These are phyloP conservation scores for Puccinia brachypodii DNA, from an alignment of 1,284 basidiomycete genomes.

Conservation along the genomic window DNA sequence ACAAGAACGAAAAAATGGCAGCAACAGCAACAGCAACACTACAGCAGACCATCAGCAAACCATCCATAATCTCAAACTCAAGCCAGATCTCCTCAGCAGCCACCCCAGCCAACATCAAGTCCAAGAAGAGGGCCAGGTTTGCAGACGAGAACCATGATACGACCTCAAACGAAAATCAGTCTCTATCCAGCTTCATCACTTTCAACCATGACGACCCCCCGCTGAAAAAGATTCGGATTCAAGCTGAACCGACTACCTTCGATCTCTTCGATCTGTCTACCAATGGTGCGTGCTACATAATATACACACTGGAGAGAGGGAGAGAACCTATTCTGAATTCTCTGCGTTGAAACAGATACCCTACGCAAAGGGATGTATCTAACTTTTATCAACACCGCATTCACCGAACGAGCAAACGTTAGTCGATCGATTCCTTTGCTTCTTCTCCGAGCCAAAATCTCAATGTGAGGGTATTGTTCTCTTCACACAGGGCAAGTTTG, in stretches of 20 bases:
- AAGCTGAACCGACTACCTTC: conserved; percentile 10
- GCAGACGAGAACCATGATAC: conserved; percentile 35
- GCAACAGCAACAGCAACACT: not conserved
- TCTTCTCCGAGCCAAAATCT: not conserved
- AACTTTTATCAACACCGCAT: conserved; percentile 44
- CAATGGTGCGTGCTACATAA: not conserved
- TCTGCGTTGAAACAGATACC: not conserved
- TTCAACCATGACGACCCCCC: conserved; percentile 26
- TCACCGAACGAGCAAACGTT: conserved; percentile 38
- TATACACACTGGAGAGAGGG: not conserved
- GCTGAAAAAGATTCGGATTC: not conserved
- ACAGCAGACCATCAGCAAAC: not conserved
- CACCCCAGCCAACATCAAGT: not conserved
- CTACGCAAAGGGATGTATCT: conserved; percentile 32
- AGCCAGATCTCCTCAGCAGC: not conserved
- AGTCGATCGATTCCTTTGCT: not conserved
- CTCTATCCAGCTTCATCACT: conserved; percentile 14
- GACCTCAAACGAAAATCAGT: not conserved
- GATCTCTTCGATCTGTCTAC: conserved; percentile 22
- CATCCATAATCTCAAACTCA: not conserved
- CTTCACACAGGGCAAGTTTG: conserved; percentile 57
- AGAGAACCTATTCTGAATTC: not conserved
- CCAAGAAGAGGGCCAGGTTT: conserved; percentile 41
- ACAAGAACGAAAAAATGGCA: not conserved
- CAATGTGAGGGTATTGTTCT: not conserved